Evolutionary conservation across 176 grass and related monocot species (phyloP), one percentile per base, ranked within the genome.

Genomic region (Carex scoparia): DNA sequence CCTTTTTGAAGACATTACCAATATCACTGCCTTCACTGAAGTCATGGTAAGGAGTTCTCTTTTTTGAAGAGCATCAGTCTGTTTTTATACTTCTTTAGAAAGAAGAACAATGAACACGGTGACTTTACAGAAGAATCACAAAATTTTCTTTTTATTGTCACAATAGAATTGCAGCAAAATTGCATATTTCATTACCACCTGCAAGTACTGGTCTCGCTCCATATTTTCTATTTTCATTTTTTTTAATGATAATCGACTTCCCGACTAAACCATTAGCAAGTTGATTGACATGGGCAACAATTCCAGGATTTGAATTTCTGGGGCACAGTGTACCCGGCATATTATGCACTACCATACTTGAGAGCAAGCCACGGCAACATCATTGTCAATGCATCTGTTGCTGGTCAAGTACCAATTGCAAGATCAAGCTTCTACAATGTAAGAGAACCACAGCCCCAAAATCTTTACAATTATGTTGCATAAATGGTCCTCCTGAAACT

Each of bases 251-350:
- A 63, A 63, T 23, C 28, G 5, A 63, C 61, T 63, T 63, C 18
- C 2, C 7, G 0, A 23, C 18, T 75, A 54, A 2, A 13, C 38
- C 42, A 48, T 28, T 75, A 76, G 44, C 4, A 55, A 55, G 10
- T 48, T 5, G 60, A 76, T 12, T 64, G 55, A 61, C 51, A 40
- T 64, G 33, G 55, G 32, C 23, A 38, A 84, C 32, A 61, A 85
- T 85, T 85, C 19, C 81, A 94, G 92, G 92, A 90, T 27, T 86
- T 94, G 40, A 94, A 94, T 30, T 94, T 94, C 63, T 92, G 90
- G 92, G 92, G 92, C 12, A 83, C 90, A 8, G 86, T 92, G 0
- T 94, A 94, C 49, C 92, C 92, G 15, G 79, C 90, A 33, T 92
- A 92, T 79, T 85, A 94, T 38, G 90, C 92, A 1, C 90, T 94